These are phyloP conservation scores for Magnaporthiopsis poae DNA, from an alignment of 2,329 filamentous ascomycete species.

Conservation along the genomic window DNA sequence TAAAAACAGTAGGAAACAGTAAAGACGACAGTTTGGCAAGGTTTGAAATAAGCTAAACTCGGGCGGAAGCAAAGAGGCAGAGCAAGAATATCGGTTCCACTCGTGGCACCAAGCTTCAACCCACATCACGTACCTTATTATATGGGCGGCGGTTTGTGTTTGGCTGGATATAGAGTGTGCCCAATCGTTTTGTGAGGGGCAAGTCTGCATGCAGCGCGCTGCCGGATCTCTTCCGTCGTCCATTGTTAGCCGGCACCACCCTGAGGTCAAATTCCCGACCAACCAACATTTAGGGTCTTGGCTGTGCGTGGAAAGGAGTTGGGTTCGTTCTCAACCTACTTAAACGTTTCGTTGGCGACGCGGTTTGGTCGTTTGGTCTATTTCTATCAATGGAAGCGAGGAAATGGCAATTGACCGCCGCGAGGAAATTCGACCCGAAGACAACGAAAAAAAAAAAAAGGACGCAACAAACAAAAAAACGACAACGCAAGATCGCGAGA, in stretches of 20 bases:
- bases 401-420: not conserved
- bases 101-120: not conserved
- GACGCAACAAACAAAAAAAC: constrained; percentile 1
- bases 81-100: not conserved
- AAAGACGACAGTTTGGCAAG: not conserved
- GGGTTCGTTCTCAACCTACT: not conserved
- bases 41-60: not conserved
- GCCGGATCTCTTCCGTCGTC: not conserved
- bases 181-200: not conserved
- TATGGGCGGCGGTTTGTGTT: not conserved
- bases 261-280: not conserved
- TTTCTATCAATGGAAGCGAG: not conserved
- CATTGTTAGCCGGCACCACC: not conserved
- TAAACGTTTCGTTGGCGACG: not conserved
- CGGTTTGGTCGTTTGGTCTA: too few species aligned
- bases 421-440: not conserved
- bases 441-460: not conserved
- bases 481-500: not conserved
- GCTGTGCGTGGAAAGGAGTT: not conserved
- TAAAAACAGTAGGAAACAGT: not conserved
- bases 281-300: not conserved
- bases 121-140: not conserved
- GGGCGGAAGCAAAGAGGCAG: too few species aligned
- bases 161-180: not conserved
- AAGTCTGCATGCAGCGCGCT: too few species aligned